phyloP scores from a whole-genome alignment of 306 rosid species.

The Macrotyloma uniflorum region DNA sequence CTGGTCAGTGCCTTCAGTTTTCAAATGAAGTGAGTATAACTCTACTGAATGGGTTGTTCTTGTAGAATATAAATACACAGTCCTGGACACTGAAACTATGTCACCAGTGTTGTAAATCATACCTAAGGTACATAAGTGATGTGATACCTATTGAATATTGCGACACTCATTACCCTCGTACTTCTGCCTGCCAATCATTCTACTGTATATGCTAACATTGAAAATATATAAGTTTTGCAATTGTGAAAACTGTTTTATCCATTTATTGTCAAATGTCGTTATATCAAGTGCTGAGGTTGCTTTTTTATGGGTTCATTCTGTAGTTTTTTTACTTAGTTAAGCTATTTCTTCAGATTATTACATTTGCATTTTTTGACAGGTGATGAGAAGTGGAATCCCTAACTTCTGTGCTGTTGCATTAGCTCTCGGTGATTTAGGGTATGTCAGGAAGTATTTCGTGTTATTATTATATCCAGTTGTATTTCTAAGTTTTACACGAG shows the following conservation, averaged over 20 bases:
- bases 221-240: slow-evolving; percentile 22
- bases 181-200: background rate
- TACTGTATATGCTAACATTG: background rate
- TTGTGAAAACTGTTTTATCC: slow-evolving; percentile 18
- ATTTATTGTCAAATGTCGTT: slow-evolving; percentile 18
- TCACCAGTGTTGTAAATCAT: slow-evolving; percentile 20
- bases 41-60: slow-evolving; percentile 15
- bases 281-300: slow-evolving; percentile 11
- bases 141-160: slow-evolving; percentile 6
- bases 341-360: slow-evolving; percentile 12
- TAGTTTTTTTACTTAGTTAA: slow-evolving; percentile 11
- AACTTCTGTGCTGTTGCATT: slow-evolving; percentile 98
- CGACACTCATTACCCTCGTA: background rate
- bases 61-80: background rate
- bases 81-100: slow-evolving; percentile 3
- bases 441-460: slow-evolving; percentile 48
- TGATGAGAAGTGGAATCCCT: slow-evolving; percentile 95
- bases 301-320: slow-evolving; percentile 3
- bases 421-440: slow-evolving; percentile 94
- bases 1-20: background rate
- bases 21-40: slow-evolving; percentile 16
- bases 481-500: slow-evolving; percentile 5
- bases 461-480: background rate
- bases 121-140: background rate
- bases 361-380: slow-evolving; percentile 58